Base-by-base conservation (phyloP, 2,329 filamentous ascomycete species). In the Alternaria ventricosa region DNA sequence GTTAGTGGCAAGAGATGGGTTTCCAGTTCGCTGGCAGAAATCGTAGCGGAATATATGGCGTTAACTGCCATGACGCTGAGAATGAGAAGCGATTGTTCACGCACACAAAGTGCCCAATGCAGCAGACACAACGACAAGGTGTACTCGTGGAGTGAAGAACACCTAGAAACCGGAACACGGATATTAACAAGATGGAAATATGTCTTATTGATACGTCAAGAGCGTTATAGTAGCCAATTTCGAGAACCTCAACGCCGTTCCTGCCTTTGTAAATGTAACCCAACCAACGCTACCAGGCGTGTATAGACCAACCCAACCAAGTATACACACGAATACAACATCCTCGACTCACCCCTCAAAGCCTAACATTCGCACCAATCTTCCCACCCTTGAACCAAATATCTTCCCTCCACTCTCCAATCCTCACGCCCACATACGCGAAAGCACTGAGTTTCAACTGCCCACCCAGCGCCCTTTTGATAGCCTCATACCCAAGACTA, bases 381-480 rank as follows among this genome's bases (percentile, higher is more conserved):
- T 81, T 79, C 8, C 77, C 74, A 1, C 82, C 83, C 64, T 76
- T 61, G 67, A 79, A 84, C 82, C 79, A 81, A 23, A 98, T 80
- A 25, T 63, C 67, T 78, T 96, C 89, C 55, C 84, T 86, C 89
- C 93, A 98, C 72, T 87, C 82, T 9, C 91, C 93, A 60, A 98
- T 82, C 70, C 88, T 86, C 6, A 98, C 84, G 1, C 89, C 89
- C 1, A 97, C 91, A 45, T 89, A 84, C 1, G 94, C 96, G 71
- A 86, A 84, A 2, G 94, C 93, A 79, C 94, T 92, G 63, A 98
- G 80, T 79, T 91, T 92, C 69, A 98, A 79, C 23, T 84, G 86
- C 0, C 95, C 94, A 1, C 95, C 95, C 1, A 98, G 79, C 11
- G 95, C 95, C 70, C 90, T 89, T 71, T 85, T 88, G 13, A 98